These are phyloP conservation scores for Tricladium varicosporioides DNA, from an alignment of 2,329 filamentous ascomycete species.

Conservation along the genomic window DNA sequence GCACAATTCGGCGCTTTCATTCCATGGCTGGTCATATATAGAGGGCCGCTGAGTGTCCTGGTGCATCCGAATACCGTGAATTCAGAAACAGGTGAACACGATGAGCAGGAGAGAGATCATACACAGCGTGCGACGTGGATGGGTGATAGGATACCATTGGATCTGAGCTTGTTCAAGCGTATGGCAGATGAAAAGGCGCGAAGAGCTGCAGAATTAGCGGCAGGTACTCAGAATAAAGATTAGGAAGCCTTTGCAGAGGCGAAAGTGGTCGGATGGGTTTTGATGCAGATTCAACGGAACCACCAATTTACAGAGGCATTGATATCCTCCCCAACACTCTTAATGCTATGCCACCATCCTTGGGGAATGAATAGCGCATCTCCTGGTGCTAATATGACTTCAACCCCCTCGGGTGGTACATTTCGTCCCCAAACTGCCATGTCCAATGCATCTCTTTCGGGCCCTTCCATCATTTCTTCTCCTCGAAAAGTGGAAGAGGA, in stretches of 20 bases:
- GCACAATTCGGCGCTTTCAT: conserved; percentile 88
- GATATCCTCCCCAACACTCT: conserved; percentile 52
- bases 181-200: not conserved
- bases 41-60: conserved; percentile 75
- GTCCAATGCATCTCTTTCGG: conserved; percentile 65
- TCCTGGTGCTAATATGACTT: conserved; percentile 56
- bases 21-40: conserved; percentile 78
- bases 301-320: conserved; percentile 56
- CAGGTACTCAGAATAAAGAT: too few relatives aligned
- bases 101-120: conserved; percentile 33
- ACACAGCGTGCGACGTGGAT: conserved; percentile 72
- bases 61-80: conserved; percentile 81
- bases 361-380: conserved; percentile 77
- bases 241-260: not conserved
- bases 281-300: conserved; percentile 21
- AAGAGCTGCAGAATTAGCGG: too few relatives aligned
- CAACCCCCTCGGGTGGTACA: conserved; percentile 11
- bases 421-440: conserved; percentile 63
- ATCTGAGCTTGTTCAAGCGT: conserved; percentile 39
- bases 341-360: conserved; percentile 86
- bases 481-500: conserved; percentile 56
- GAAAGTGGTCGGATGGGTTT: not conserved
- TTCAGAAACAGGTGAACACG: conserved; percentile 41
- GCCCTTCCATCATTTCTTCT: conserved; percentile 87
- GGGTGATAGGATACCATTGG: conserved; percentile 63